A percentile compares a stretch with the other conserved stretches of the same genome.
phyloP scores from a whole-genome alignment of 495 filamentous ascomycete genomes.

The Aspergillus avenaceus region DNA sequence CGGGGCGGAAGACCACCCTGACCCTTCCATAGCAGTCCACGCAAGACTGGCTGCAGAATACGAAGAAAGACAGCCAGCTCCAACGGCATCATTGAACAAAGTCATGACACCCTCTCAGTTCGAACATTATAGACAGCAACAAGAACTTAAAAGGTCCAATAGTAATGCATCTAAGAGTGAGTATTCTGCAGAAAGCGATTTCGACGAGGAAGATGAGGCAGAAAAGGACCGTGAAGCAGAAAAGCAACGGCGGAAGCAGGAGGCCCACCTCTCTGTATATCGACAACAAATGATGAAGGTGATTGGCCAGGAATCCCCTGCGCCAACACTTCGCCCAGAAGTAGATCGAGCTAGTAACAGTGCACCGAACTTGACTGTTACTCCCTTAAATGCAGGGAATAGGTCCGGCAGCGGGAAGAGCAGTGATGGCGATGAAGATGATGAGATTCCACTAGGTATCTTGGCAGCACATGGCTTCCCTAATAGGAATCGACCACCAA shows the following conservation, averaged over 20 bases:
- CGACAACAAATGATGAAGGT: slow-evolving; percentile 97
- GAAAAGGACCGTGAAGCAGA: slow-evolving; percentile 70
- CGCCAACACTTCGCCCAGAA: slow-evolving; percentile 34
- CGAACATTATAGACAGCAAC: slow-evolving; percentile 75
- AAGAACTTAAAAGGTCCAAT: slow-evolving; percentile 58
- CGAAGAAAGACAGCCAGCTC: slow-evolving; percentile 36
- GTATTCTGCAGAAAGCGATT: slow-evolving; percentile 51
- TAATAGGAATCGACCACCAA: slow-evolving; percentile 74
- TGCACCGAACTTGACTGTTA: slow-evolving; percentile 38
- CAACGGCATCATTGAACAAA: slow-evolving; percentile 53
- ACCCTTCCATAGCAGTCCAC: slow-evolving; percentile 49
- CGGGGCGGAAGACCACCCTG: slow-evolving; percentile 40
- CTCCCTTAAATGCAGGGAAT: slow-evolving; percentile 29
- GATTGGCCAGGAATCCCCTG: slow-evolving; percentile 65
- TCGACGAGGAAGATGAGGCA: slow-evolving; percentile 79
- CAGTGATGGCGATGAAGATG: slow-evolving; percentile 70
- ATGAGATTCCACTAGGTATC: slow-evolving; percentile 84
- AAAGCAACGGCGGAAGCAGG: slow-evolving; percentile 80
- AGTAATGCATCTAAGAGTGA: slow-evolving; percentile 47
- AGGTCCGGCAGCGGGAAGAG: slow-evolving; percentile 43
- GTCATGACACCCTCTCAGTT: slow-evolving; percentile 90
- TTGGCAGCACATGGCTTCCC: slow-evolving; percentile 92
- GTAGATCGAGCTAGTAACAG: slow-evolving; percentile 40
- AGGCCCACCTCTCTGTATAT: slow-evolving; percentile 86
- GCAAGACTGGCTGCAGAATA: slow-evolving; percentile 51